Evolutionary conservation across 306 rosid species (phyloP), one percentile per base, ranked within the genome.

Genomic region (Fragaria ananassa): DNA sequence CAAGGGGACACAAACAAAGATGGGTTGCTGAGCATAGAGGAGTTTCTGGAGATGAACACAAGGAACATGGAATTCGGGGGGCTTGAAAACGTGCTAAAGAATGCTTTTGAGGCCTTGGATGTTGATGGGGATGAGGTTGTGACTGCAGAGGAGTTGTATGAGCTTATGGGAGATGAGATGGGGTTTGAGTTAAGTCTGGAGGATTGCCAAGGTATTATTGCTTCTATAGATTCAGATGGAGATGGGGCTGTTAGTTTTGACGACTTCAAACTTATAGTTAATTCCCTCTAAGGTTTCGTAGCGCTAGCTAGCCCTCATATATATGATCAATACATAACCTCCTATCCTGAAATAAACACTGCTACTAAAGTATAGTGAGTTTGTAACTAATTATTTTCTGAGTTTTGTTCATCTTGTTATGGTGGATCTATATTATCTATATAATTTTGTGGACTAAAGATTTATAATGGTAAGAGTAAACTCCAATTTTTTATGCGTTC

Each of bases 231-330:
- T 82, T 50, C 64, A 3, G 94, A 93, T 83, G 94, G 91, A 1
- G 96, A 89, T 87, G 98, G 96, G 54, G 88, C 79, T 76, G 83
- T 89, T 34, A 87, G 79, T 82, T 77, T 79, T 70, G 94, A 87
- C 4, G 93, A 93, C 44, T 83, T 93, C 14, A 71, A 78, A 39
- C 88, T 90, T 75, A 84, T 93, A 18, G 83, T 90, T 35, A 77
- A 75, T 46, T 82, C 88, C 27, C 86, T 90, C 37, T 77, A n/a
- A 44, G 39, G 18, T 47, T 29, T 29, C 14, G 66, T 72, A 39
- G 53, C 2, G 37, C 45, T 34, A 6, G 23, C 23, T 31, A 62
- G 8, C 41, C 31, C 37, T 27, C 14, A 62, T 58, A 35, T 72
- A 27, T 21, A 11, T 53, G 47, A 31, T 31, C 63, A 50, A 71